Percentiles rank a stretch among this genome's conserved stretches.
These are phyloP conservation scores for Clonostachys byssicola DNA, from an alignment of 2,329 filamentous ascomycete species.

Conservation along the genomic window DNA sequence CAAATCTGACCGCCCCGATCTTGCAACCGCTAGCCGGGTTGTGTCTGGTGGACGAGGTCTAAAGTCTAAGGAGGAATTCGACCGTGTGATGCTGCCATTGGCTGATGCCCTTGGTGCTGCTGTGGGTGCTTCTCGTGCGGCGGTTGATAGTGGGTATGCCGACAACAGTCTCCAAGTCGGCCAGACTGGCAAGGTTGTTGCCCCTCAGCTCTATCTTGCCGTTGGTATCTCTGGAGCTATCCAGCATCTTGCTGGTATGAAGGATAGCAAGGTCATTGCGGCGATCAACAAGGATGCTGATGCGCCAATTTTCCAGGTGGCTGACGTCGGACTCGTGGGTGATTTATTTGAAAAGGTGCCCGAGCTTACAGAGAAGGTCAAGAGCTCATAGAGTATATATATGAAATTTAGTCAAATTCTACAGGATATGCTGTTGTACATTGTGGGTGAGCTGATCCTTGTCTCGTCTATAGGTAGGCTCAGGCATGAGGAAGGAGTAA, in stretches of 20 bases:
- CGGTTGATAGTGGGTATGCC: slow-evolving; percentile 94
- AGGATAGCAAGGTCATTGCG: slow-evolving; percentile 99
- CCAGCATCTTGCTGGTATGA: slow-evolving; percentile 98
- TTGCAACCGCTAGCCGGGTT: slow-evolving; percentile 82
- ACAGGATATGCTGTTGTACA: slow-evolving; percentile 8
- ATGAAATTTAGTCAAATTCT: background rate
- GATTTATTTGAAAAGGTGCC: slow-evolving; percentile 96
- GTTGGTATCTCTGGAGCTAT: slow-evolving; percentile 97
- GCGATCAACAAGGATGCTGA: slow-evolving; percentile 98
- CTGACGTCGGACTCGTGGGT: slow-evolving; percentile 91
- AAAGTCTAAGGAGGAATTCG: slow-evolving; percentile 98
- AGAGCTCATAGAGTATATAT: slow-evolving; percentile 37
- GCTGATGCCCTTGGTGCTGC: slow-evolving; percentile 93
- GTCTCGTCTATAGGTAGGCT: too few relatives aligned
- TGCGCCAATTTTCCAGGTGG: slow-evolving; percentile 97
- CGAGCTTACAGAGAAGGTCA: slow-evolving; percentile 93
- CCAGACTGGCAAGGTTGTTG: slow-evolving; percentile 98
- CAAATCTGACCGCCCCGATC: slow-evolving; percentile 90
- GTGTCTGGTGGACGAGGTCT: slow-evolving; percentile 92
- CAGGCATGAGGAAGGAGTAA: background rate
- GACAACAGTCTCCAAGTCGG: slow-evolving; percentile 98
- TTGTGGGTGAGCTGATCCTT: too few relatives aligned
- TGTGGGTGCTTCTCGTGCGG: slow-evolving; percentile 89
- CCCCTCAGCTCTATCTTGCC: slow-evolving; percentile 90
- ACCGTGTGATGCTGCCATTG: slow-evolving; percentile 84